Evolutionary conservation across 305 asterid species (phyloP).

Genomic region (Solanum chacoense): DNA sequence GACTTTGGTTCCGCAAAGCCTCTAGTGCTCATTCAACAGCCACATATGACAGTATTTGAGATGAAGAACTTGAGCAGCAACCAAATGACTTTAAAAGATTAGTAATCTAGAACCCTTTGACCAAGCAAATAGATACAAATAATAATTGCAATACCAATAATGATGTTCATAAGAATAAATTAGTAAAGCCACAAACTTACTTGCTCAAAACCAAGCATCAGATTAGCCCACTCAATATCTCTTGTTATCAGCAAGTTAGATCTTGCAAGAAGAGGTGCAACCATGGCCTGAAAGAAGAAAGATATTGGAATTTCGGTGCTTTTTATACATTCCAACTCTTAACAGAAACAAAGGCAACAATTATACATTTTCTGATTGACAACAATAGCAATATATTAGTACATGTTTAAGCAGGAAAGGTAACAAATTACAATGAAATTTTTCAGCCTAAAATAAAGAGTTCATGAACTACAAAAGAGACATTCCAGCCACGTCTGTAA

Average conservation of each 20-base stretch:
- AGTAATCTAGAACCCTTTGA: not conserved
- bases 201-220: slow-evolving; percentile 93
- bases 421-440: not conserved
- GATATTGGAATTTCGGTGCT: not conserved
- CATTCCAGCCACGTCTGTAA: not conserved
- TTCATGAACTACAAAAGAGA: not conserved
- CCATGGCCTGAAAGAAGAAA: slow-evolving; percentile 45
- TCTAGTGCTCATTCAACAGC: not conserved
- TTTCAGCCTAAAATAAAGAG: not conserved
- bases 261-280: slow-evolving; percentile 95
- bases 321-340: not conserved
- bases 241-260: slow-evolving; percentile 93
- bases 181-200: slow-evolving; percentile 27
- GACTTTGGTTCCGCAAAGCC: not conserved
- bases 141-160: not conserved
- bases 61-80: not conserved
- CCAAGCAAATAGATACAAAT: not conserved
- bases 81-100: not conserved
- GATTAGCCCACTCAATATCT: slow-evolving; percentile 98
- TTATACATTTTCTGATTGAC: not conserved
- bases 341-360: not conserved
- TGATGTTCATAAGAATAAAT: not conserved
- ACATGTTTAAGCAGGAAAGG: not conserved
- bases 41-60: not conserved
- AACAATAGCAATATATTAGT: not conserved